Base-by-base conservation (phyloP, 176 grass and related monocot species). In the Miscanthus lutarioriparius region DNA sequence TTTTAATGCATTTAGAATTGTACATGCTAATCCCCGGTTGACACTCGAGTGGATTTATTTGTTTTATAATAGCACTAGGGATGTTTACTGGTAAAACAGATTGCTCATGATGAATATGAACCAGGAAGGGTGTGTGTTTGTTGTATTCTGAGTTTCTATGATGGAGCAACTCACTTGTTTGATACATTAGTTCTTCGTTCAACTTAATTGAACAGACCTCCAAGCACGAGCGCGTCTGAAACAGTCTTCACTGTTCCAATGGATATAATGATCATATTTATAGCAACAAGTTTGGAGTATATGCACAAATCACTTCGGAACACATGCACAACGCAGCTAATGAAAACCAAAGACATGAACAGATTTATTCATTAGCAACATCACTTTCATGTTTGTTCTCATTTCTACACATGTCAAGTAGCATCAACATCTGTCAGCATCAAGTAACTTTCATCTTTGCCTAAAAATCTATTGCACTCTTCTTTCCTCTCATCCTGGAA, bases 381-480 rank as follows among this genome's bases (percentile, higher is more conserved):
- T 44, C 33, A 90, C 22, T 65, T 40, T 10, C 54, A 25, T n/a
- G n/a, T n/a, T n/a, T 6, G 49, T 74, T 75, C 43, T 10, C 47
- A 27, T 74, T 53, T 58, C 15, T 37, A 90, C 44, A 72, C 14
- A 72, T 30, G 40, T 33, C 32, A 49, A 38, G 12, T 59, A 75
- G 32, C 48, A 32, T 26, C 36, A 70, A 58, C 27, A 58, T 78
- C n/a, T 22, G 48, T 86, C 58, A 61, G 26, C 22, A 23, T 59
- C 56, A 23, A 59, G 8, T 59, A 25, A 61, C n/a, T 61, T 12
- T 61, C 8, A 61, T 26, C n/a, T 61, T 79, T 73, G 56, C 41
- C 79, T 75, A 82, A 33, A 38, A 13, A 67, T 67, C 44, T 86
- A 86, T 36, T 78, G 53, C 19, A 82, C 45, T 45, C 64, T 64